Conservation (phyloP, 2,329 filamentous ascomycete genomes). For the Aspergillus pseudoterreus region DNA sequence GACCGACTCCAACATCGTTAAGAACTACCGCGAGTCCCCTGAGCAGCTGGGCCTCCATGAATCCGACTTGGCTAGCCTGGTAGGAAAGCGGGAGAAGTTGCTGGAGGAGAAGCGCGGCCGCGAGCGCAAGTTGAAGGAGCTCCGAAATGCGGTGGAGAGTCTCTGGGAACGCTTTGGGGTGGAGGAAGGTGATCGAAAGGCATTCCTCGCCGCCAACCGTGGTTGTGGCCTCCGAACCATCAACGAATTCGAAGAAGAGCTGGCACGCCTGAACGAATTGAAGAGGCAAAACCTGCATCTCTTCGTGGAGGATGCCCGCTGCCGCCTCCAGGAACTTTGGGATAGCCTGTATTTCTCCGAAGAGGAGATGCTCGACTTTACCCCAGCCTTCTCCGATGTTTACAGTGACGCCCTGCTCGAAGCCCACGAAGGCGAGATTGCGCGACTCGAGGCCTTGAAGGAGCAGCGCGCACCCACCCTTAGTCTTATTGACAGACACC, state of each 20-base stretch:
- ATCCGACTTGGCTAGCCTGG: slow-evolving; percentile 73
- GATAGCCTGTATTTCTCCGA: slow-evolving; percentile 91
- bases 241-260: slow-evolving; percentile 93
- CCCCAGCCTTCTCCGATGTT: slow-evolving; percentile 93
- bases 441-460: slow-evolving; percentile 71
- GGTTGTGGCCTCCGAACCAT: slow-evolving; percentile 88
- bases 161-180: slow-evolving; percentile 87
- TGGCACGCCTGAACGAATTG: slow-evolving; percentile 79
- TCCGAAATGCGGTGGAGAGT: slow-evolving; percentile 72
- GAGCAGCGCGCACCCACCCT: slow-evolving; percentile 86
- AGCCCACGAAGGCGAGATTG: slow-evolving; percentile 89
- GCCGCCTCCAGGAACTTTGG: slow-evolving; percentile 91
- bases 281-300: slow-evolving; percentile 93
- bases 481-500: slow-evolving; percentile 77
- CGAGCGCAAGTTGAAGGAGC: slow-evolving; percentile 72
- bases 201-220: slow-evolving; percentile 80
- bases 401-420: slow-evolving; percentile 94
- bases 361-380: slow-evolving; percentile 98
- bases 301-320: slow-evolving; percentile 91
- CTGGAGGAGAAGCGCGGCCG: slow-evolving; percentile 82
- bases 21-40: slow-evolving; percentile 83
- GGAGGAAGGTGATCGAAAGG: slow-evolving; percentile 76
- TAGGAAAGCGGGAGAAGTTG: slow-evolving; percentile 73
- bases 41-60: slow-evolving; percentile 92
- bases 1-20: slow-evolving; percentile 81